phyloP scores from a whole-genome alignment of 352 stramenopile species.

The Globisporangium paddicum region DNA sequence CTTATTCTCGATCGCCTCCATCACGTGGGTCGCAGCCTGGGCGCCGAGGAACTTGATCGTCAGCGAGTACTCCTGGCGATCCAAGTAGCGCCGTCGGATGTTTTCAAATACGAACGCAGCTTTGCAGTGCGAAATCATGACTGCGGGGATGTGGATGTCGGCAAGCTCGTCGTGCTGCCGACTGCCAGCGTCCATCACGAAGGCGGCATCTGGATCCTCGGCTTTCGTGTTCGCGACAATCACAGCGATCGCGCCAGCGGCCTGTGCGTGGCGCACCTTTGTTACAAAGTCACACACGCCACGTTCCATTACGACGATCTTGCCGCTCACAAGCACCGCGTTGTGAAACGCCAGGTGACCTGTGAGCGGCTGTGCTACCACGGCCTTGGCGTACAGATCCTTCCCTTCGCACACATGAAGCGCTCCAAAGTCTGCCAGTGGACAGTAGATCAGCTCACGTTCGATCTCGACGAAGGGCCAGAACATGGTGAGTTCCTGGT shows the following conservation, averaged over 20 bases:
- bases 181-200: slow-evolving; percentile 67
- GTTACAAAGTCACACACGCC: slow-evolving; percentile 76
- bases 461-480: slow-evolving; percentile 69
- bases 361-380: slow-evolving; percentile 58
- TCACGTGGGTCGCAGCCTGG: slow-evolving; percentile 39
- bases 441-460: slow-evolving; percentile 54
- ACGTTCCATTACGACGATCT: slow-evolving; percentile 62
- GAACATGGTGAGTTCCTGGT: slow-evolving; percentile 34
- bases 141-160: slow-evolving; percentile 40
- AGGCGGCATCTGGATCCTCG: slow-evolving; percentile 29
- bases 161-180: slow-evolving; percentile 12
- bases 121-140: slow-evolving; percentile 54
- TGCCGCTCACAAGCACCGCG: slow-evolving; percentile 30
- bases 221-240: slow-evolving; percentile 52
- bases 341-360: slow-evolving; percentile 49
- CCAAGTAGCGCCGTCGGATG: slow-evolving; percentile 41
- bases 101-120: slow-evolving; percentile 47
- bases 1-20: slow-evolving; percentile 41
- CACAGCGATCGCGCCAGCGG: slow-evolving; percentile 58
- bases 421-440: slow-evolving; percentile 59
- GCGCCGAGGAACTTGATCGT: slow-evolving; percentile 59
- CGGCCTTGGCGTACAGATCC: slow-evolving; percentile 43
- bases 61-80: slow-evolving; percentile 30
- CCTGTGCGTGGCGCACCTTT: slow-evolving; percentile 65
- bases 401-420: slow-evolving; percentile 33